Conservation (phyloP, 305 asterid genomes). For the Fraxinus sp. region DNA sequence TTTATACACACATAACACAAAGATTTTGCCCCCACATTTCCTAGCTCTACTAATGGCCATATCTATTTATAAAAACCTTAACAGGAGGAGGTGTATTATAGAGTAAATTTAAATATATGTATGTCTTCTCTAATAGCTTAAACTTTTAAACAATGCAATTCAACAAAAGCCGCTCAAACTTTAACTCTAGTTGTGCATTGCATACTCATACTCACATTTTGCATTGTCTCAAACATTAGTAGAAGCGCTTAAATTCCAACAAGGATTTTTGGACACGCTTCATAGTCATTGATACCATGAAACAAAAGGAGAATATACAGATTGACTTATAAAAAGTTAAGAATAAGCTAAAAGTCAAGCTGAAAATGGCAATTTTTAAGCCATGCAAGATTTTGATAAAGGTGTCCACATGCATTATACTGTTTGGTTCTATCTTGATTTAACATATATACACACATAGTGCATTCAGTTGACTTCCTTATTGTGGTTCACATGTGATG, state of each 20-base stretch:
- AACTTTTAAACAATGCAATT: background rate
- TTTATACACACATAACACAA: too few relatives aligned
- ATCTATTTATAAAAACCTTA: background rate
- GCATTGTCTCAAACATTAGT: background rate
- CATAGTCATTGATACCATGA: constrained; percentile 4
- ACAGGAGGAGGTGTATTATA: background rate
- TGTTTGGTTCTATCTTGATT: constrained; percentile 26
- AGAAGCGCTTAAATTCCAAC: background rate
- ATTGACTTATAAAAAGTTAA: background rate
- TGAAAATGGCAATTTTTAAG: constrained; percentile 18
- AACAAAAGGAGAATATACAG: constrained; percentile 2
- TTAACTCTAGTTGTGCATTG: background rate
- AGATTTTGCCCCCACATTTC: background rate
- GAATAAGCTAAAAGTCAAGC: constrained; percentile 4
- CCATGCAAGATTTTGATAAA: constrained; percentile 21
- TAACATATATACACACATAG: constrained; percentile 19
- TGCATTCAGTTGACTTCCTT: constrained; percentile 38
- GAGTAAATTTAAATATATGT: background rate
- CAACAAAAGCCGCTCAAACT: background rate
- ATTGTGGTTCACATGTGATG: constrained; percentile 21
- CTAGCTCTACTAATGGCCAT: background rate
- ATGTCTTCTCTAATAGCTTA: background rate
- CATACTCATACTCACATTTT: background rate
- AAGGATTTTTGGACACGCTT: background rate
- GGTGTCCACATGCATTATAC: constrained; percentile 25